Base-by-base conservation (phyloP, 2,329 filamentous ascomycete species). In the Clonostachys chloroleuca region DNA sequence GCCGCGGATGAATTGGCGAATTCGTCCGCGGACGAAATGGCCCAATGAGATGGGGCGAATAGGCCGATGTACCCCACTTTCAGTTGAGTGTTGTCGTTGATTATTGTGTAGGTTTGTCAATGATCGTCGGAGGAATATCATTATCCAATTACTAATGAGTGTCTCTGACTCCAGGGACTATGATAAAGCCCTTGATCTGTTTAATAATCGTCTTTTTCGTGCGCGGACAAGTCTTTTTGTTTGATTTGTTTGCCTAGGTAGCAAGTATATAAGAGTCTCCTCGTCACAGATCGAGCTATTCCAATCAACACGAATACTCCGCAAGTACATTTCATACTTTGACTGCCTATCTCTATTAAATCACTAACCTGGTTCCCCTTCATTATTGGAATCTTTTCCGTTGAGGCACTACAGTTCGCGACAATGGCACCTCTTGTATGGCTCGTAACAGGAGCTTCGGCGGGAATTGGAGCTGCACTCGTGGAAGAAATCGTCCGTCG, bases 361-460 rank as follows among this genome's bases (percentile, higher is more conserved):
- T n/a, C 9, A 16, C 16, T 1, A 39, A 5, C 30, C 40, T 35
- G 10, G 3, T 17, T 24, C 40, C 35, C 30, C 44, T 12, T 16
- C 43, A 12, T 40, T 17, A n/a, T 36, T 36, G 36, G 12, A 13
- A 34, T 44, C 12, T 5, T n/a, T 44, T 44, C 30, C n/a, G 4
- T 35, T 34, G 33, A 34, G 43, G n/a, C 43, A 44, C 20, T 34
- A 4, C 6, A 44, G n/a, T n/a, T 35, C 5, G 20, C 44, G 14
- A 51, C 45, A 46, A 62, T 65, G 61, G 41, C 59, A 3, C 55
- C 56, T 14, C 56, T 59, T 13, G 49, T 65, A 6, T 66, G 59
- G 59, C 59, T 68, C 20, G 51, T 66, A 12, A 67, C 63, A 17
- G 64, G 62, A 16, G 55, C 58, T 12, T 61, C 64, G 24, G 59